Percentiles rank a stretch among this genome's conserved stretches.
Conservation (phyloP, 2,329 filamentous ascomycete genomes). For the Cadophora sp. region DNA sequence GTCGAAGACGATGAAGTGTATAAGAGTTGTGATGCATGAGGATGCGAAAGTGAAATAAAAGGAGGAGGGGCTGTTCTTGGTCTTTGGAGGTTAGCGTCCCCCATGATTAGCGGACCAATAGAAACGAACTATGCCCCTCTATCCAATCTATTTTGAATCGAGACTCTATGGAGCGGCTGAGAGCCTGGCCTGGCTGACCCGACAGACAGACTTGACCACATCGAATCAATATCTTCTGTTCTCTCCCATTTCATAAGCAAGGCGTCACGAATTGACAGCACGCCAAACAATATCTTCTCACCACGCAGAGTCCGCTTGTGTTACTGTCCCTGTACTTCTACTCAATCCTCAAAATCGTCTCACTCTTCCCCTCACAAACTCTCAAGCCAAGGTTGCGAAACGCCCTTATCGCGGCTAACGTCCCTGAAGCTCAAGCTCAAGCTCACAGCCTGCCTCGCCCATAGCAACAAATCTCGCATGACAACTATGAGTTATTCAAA, state of each 20-base stretch:
- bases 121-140: not conserved
- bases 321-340: not conserved
- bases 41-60: not conserved
- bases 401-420: conserved; percentile 20
- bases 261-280: not conserved
- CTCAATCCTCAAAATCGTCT: not conserved
- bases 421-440: not conserved
- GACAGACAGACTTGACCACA: conserved; percentile 2
- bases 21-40: not conserved
- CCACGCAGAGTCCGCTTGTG: not conserved
- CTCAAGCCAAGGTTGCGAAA: not conserved
- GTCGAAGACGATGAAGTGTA: not conserved
- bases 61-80: not conserved
- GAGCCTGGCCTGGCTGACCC: conserved; percentile 4
- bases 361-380: conserved; percentile 13
- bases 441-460: conserved; percentile 3
- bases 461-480: conserved; percentile 7
- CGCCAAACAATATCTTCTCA: not conserved
- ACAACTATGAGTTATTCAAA: conserved; percentile 37
- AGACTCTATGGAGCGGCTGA: conserved; percentile 4
- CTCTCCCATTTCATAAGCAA: conserved; percentile 1
- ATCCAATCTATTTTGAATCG: not conserved
- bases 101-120: conserved; percentile 2
- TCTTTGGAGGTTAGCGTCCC: not conserved
- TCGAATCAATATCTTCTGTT: not conserved